Percentiles rank a stretch among this genome's conserved stretches.
Evolutionary conservation across 345 rosid species (phyloP).

Genomic region (Pistacia integerrima): DNA sequence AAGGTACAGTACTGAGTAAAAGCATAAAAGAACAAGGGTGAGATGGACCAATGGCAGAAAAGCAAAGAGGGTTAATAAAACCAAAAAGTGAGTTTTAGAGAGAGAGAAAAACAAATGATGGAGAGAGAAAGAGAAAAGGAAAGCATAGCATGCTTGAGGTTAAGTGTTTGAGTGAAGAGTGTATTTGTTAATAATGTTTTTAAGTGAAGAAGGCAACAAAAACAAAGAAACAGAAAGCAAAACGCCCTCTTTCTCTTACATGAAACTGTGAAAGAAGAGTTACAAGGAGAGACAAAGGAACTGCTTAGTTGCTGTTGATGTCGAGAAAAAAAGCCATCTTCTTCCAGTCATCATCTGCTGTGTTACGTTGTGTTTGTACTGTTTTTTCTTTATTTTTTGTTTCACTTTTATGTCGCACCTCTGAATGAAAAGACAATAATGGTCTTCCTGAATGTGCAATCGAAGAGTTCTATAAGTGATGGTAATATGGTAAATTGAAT

Average conservation of each 20-base stretch:
- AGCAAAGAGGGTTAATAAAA: constrained; percentile 19
- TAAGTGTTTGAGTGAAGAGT: constrained; percentile 22
- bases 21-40: constrained; percentile 28
- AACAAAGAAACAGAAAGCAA: background rate
- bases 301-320: constrained; percentile 42
- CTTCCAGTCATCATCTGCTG: constrained; percentile 29
- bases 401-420: constrained; percentile 6
- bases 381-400: background rate
- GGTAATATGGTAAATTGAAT: background rate
- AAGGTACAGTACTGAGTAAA: constrained; percentile 26
- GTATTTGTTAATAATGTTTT: constrained; percentile 13
- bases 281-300: constrained; percentile 38
- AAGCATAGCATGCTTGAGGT: constrained; percentile 37
- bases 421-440: constrained; percentile 21
- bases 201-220: constrained; percentile 13
- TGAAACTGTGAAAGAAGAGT: background rate
- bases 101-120: constrained; percentile 7
- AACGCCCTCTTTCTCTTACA: constrained; percentile 19
- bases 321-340: constrained; percentile 22
- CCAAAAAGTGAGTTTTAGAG: constrained; percentile 33
- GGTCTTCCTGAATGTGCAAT: background rate
- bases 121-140: constrained; percentile 26
- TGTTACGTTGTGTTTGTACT: background rate
- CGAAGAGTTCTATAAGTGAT: background rate
- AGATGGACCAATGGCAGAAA: constrained; percentile 29